Conservation (phyloP, 345 rosid species). For the Rhizophora mangle region DNA sequence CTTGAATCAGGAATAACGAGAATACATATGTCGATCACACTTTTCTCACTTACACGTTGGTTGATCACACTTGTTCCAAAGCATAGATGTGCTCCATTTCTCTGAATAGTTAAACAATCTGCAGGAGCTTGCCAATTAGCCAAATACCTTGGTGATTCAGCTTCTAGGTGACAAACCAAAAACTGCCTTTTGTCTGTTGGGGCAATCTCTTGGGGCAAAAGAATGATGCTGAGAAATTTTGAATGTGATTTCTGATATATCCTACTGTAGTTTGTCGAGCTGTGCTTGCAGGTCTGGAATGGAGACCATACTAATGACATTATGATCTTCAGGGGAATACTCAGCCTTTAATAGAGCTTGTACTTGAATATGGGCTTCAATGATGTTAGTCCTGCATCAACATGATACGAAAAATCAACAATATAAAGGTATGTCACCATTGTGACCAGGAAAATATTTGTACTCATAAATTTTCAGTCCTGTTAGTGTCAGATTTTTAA, state of each 20-base stretch:
- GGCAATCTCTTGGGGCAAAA: not conserved
- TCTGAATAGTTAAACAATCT: too few relatives aligned
- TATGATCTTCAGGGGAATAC: constrained; percentile 71
- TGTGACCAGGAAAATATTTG: not conserved
- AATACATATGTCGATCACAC: too few relatives aligned
- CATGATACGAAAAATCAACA: not conserved
- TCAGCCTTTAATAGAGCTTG: constrained; percentile 64
- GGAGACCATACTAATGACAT: constrained; percentile 57
- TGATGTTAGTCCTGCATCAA: constrained; percentile 77
- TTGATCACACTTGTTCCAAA: too few relatives aligned
- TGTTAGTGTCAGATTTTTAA: too few relatives aligned
- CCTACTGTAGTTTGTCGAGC: constrained; percentile 64
- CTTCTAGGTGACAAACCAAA: not conserved
- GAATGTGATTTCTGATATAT: not conserved
- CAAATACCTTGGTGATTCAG: too few relatives aligned
- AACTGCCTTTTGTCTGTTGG: not conserved
- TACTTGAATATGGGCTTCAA: constrained; percentile 90
- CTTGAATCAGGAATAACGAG: too few relatives aligned
- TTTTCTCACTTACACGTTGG: too few relatives aligned
- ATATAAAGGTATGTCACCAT: not conserved
- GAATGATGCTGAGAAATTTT: not conserved
- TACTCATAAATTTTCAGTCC: not conserved
- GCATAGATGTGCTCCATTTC: too few relatives aligned
- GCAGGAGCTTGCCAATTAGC: too few relatives aligned
- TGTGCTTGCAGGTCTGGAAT: constrained; percentile 63